Conservation (phyloP, 2,329 filamentous ascomycete species). For the Epichloe gansuensis region DNA sequence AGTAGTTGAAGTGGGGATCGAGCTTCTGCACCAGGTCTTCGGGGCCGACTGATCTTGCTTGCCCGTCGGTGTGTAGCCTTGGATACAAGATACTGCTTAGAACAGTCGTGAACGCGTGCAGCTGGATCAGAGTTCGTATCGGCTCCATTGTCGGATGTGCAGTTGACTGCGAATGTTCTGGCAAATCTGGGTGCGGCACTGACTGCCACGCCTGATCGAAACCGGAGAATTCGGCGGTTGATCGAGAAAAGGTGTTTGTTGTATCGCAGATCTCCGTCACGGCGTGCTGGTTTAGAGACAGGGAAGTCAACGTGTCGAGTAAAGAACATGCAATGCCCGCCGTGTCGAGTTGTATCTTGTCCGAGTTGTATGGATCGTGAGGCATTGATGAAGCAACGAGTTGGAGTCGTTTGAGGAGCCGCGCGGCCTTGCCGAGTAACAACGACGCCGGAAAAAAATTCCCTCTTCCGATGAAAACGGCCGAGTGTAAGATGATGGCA, state of each 20-base stretch:
- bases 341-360: constrained; percentile 9
- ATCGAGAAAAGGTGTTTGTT: background rate
- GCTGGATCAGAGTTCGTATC: constrained; percentile 3
- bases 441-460: constrained; percentile 49
- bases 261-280: background rate
- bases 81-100: background rate
- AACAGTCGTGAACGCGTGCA: background rate
- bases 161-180: background rate
- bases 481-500: constrained; percentile 40
- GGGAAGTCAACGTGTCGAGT: constrained; percentile 30
- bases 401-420: constrained; percentile 21
- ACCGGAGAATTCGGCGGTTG: background rate
- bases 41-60: constrained; percentile 7
- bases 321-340: constrained; percentile 44
- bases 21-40: constrained; percentile 21
- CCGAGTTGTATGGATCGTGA: background rate
- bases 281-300: background rate
- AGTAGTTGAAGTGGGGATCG: constrained; percentile 23
- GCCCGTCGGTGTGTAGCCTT: background rate
- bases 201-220: constrained; percentile 4
- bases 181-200: background rate
- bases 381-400: constrained; percentile 2
- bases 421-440: constrained; percentile 50
- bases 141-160: constrained; percentile 1
- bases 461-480: constrained; percentile 49